Percentiles rank a stretch among this genome's conserved stretches.
Evolutionary conservation across 2,329 filamentous ascomycete species (phyloP).

Genomic region (Pseudopithomyces maydicus): DNA sequence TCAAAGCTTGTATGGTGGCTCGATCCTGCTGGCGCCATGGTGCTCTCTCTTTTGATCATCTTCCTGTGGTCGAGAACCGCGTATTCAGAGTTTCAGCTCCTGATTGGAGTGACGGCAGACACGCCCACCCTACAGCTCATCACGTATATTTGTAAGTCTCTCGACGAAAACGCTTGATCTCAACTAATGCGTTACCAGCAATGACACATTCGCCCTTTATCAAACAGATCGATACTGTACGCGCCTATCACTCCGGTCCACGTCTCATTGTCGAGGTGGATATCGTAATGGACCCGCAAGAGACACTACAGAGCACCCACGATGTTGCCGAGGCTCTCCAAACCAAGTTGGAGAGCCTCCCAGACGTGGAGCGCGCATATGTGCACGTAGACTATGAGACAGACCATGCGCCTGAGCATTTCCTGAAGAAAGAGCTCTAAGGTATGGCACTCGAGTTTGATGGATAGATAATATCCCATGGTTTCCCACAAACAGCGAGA

Average conservation of each 20-base stretch:
- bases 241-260: constrained; percentile 88
- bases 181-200: constrained; percentile 43
- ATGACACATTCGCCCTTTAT: constrained; percentile 86
- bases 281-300: constrained; percentile 83
- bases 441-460: not conserved
- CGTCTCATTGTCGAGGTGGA: constrained; percentile 94
- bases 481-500: not conserved
- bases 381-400: constrained; percentile 98
- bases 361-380: constrained; percentile 90
- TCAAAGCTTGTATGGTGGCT: constrained; percentile 92
- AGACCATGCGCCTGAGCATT: constrained; percentile 89
- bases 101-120: constrained; percentile 87
- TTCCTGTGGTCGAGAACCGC: constrained; percentile 83
- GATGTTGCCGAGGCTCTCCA: constrained; percentile 94
- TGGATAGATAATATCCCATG: not conserved
- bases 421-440: constrained; percentile 62
- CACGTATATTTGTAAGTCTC: constrained; percentile 79
- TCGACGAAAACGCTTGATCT: not conserved
- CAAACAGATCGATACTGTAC: constrained; percentile 88
- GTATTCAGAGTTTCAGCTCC: constrained; percentile 84
- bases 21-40: constrained; percentile 87
- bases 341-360: constrained; percentile 89
- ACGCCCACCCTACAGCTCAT: constrained; percentile 89
- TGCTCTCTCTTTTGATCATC: constrained; percentile 79
- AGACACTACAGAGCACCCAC: constrained; percentile 78